Evolutionary conservation across 805 yeast genomes (phyloP).

Genomic region (Candida palmyrensis): DNA sequence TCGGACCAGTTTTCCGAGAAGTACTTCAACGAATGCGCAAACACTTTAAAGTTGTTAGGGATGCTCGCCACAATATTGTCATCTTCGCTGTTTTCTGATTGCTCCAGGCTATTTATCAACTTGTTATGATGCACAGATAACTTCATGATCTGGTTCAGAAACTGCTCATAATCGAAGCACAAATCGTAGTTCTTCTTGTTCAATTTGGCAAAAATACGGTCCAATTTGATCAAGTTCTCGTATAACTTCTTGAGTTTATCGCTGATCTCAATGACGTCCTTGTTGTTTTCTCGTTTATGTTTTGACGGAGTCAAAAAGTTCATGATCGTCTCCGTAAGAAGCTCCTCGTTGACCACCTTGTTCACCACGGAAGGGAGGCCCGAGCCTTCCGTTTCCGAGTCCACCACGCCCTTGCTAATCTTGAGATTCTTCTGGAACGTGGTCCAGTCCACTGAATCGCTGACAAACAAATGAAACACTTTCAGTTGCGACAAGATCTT

Average conservation of each 20-base stretch:
- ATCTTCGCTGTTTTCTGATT: slow-evolving; percentile 2
- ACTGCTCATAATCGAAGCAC: slow-evolving; percentile 65
- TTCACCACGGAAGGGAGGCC: slow-evolving; percentile 24
- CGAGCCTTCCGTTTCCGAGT: slow-evolving; percentile 12
- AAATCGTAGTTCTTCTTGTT: slow-evolving; percentile 69
- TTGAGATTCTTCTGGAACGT: slow-evolving; percentile 58
- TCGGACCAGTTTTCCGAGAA: slow-evolving; percentile 37
- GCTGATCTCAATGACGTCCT: slow-evolving; percentile 54
- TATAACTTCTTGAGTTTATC: slow-evolving; percentile 81
- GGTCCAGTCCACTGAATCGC: slow-evolving; percentile 70
- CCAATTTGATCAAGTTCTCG: slow-evolving; percentile 75
- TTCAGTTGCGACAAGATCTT: slow-evolving; percentile 67
- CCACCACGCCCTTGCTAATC: slow-evolving; percentile 16
- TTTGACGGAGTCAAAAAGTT: slow-evolving; percentile 79
- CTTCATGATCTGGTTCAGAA: slow-evolving; percentile 64
- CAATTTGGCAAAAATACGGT: slow-evolving; percentile 69
- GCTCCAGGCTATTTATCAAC: slow-evolving; percentile 1
- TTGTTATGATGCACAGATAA: too few species aligned
- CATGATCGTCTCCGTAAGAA: slow-evolving; percentile 86
- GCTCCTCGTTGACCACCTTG: slow-evolving; percentile 56
- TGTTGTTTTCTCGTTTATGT: slow-evolving; percentile 70
- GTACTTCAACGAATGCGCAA: slow-evolving; percentile 31
- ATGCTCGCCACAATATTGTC: slow-evolving; percentile 11
- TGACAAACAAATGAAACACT: slow-evolving; percentile 61
- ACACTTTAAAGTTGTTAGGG: slow-evolving; percentile 27